Conservation (phyloP, 1,284 basidiomycete species). For the Irpex sp. region DNA sequence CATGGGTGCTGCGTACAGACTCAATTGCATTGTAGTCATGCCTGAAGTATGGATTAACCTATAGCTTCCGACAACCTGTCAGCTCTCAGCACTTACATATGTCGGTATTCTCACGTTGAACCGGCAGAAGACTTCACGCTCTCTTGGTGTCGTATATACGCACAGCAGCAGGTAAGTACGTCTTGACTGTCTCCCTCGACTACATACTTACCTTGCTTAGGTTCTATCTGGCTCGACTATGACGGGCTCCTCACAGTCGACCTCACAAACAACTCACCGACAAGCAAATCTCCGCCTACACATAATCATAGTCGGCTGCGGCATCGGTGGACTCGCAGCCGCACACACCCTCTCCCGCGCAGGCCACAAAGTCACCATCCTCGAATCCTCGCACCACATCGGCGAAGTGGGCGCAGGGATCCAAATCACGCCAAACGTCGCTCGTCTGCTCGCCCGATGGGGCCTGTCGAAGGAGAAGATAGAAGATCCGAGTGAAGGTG, state of each 20-base stretch:
- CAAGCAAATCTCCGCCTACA: slow-evolving; percentile 33
- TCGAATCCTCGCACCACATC: slow-evolving; percentile 38
- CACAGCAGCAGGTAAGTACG: too few species aligned
- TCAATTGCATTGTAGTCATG: not conserved
- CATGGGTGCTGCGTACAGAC: not conserved
- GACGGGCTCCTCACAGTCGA: too few species aligned
- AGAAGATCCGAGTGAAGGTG: slow-evolving; percentile 17
- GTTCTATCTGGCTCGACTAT: too few species aligned
- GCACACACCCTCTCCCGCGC: slow-evolving; percentile 40
- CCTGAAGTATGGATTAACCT: not conserved
- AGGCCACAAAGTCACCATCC: slow-evolving; percentile 41
- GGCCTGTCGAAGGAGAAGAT: slow-evolving; percentile 26
- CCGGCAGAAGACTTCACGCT: too few species aligned
- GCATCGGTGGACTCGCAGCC: slow-evolving; percentile 44
- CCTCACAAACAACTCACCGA: slow-evolving; percentile 4
- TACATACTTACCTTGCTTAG: too few species aligned
- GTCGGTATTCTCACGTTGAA: too few species aligned
- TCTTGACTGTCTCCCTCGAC: too few species aligned
- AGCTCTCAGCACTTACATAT: too few species aligned
- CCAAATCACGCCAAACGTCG: slow-evolving; percentile 44
- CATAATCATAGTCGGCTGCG: slow-evolving; percentile 43
- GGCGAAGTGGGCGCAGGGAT: slow-evolving; percentile 49
- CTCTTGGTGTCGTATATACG: too few species aligned
- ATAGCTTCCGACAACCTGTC: not conserved
- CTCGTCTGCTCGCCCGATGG: slow-evolving; percentile 37